These are phyloP conservation scores for Marasmius tenuissimus DNA, from an alignment of 1,284 basidiomycete species.

Conservation along the genomic window DNA sequence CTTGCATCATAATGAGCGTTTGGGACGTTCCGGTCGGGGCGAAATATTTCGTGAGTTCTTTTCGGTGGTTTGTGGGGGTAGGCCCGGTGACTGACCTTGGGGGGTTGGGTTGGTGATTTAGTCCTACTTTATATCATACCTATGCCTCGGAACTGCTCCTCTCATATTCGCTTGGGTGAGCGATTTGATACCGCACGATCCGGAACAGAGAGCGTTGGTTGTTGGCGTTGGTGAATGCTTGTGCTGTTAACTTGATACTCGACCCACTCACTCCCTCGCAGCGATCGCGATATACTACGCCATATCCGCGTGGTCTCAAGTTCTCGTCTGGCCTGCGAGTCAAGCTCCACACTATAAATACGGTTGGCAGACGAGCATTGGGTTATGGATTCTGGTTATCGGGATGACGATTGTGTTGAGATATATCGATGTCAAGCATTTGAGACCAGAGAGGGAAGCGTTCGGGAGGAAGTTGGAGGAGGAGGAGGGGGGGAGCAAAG, in stretches of 20 bases:
- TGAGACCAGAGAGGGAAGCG: no score
- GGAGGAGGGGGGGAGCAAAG: no score
- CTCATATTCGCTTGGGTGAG: conserved; percentile 17
- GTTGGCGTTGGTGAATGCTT: conserved; percentile 11
- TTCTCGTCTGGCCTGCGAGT: background rate
- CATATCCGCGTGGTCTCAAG: conserved; percentile 2
- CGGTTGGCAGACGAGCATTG: conserved; percentile 4
- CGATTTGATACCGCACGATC: conserved; percentile 17
- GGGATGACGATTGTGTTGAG: background rate
- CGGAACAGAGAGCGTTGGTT: conserved; percentile 15
- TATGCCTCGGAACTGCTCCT: conserved; percentile 14
- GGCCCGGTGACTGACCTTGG: no score
- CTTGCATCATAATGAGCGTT: conserved; percentile 16
- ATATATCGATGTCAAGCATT: background rate
- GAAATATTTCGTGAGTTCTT: conserved; percentile 17
- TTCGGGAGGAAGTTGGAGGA: no score
- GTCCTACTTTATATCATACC: conserved; percentile 16
- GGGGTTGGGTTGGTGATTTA: no score
- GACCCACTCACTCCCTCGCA: background rate
- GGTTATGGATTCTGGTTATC: conserved; percentile 1
- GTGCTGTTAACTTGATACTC: background rate
- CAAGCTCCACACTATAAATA: conserved; percentile 1
- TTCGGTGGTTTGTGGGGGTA: no score
- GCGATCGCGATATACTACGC: conserved; percentile 1
- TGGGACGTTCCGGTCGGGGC: conserved; percentile 15